Percentiles rank a stretch among this genome's conserved stretches.
phyloP scores from a whole-genome alignment of 305 asterid species.

The Fraxinus platypoda region DNA sequence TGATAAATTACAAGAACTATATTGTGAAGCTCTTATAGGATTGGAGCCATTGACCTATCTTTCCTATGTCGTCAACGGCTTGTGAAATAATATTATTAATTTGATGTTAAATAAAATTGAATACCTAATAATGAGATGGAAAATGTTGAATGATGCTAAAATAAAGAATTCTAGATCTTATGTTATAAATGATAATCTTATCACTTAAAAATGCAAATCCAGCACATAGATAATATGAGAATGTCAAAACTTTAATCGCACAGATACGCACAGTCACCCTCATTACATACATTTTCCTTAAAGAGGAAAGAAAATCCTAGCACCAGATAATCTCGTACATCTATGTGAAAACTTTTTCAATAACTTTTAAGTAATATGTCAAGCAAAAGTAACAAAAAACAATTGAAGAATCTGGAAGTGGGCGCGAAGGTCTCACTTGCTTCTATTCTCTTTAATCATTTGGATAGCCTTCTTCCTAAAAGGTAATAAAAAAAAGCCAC shows the following conservation, averaged over 20 bases:
- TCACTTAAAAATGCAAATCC: slow-evolving; percentile 21
- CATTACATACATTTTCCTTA: slow-evolving; percentile 25
- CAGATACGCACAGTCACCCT: slow-evolving; percentile 25
- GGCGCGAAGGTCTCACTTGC: background rate
- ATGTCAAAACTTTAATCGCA: background rate
- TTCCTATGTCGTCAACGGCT: background rate
- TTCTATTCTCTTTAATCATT: slow-evolving; percentile 15
- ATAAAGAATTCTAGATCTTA: background rate
- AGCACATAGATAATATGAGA: slow-evolving; percentile 20
- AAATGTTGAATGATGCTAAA: background rate
- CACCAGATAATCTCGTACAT: background rate
- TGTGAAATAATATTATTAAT: too few species aligned
- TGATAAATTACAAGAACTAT: background rate
- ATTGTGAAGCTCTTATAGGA: background rate
- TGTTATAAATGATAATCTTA: background rate
- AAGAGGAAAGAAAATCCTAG: slow-evolving; percentile 19
- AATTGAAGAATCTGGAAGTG: background rate
- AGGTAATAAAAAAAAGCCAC: background rate
- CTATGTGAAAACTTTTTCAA: background rate
- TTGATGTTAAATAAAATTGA: background rate
- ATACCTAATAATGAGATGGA: background rate
- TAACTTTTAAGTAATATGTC: background rate
- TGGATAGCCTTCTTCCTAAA: background rate
- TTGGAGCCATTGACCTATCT: background rate
- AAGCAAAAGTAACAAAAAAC: background rate